Evolutionary conservation across 768 basidiomycete genomes (phyloP).

Genomic region (Naganishia vishniacii): DNA sequence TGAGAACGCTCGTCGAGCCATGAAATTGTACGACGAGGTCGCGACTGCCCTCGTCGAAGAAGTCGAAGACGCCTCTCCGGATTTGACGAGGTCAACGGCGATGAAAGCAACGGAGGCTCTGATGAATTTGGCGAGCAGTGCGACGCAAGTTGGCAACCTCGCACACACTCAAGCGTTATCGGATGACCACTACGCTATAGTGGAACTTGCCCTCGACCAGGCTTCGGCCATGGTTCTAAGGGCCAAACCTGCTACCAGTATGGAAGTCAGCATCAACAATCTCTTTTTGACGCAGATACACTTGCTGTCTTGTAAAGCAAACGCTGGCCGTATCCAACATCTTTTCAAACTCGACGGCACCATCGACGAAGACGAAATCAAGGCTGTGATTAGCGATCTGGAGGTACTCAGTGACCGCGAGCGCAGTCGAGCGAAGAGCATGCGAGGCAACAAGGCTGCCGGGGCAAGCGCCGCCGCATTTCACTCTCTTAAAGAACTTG

Average conservation of each 20-base stretch:
- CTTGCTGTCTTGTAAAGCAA: conserved; percentile 38
- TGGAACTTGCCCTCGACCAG: conserved; percentile 46
- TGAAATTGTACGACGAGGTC: conserved; percentile 40
- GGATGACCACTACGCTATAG: conserved; percentile 40
- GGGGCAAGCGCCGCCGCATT: conserved; percentile 38
- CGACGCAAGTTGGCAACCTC: conserved; percentile 36
- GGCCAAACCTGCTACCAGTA: conserved; percentile 33
- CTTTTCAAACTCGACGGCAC: conserved; percentile 40
- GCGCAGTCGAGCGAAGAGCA: conserved; percentile 37
- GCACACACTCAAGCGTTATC: conserved; percentile 33
- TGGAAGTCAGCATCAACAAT: conserved; percentile 35
- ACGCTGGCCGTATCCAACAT: conserved; percentile 40
- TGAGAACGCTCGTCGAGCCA: conserved; percentile 38
- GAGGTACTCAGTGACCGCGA: conserved; percentile 39
- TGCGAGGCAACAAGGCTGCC: conserved; percentile 32
- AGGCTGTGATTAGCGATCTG: conserved; percentile 41
- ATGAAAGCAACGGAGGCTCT: conserved; percentile 40
- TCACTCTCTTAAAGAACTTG: conserved; percentile 42
- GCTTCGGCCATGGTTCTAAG: conserved; percentile 44
- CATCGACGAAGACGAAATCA: conserved; percentile 45
- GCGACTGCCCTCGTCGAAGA: conserved; percentile 32
- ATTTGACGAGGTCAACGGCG: conserved; percentile 29
- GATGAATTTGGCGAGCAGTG: conserved; percentile 36
- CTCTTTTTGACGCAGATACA: conserved; percentile 44
- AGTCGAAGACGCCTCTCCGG: conserved; percentile 35